Evolutionary conservation across 164 flowering plant species (phyloP), one percentile per base, ranked within the genome.

Genomic region (grape (Vitis vinifera)): DNA sequence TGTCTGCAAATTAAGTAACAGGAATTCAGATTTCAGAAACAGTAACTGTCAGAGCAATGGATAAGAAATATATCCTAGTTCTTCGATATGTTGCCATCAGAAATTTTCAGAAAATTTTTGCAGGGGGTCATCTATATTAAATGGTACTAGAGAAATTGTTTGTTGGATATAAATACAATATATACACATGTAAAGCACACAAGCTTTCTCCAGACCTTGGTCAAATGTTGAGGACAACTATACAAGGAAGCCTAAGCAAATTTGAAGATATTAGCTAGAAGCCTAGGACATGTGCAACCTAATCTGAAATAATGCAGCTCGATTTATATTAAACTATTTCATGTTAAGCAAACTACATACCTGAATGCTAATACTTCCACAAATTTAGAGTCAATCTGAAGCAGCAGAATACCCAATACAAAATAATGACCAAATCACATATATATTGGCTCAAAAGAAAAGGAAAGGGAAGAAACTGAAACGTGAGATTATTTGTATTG

Each of bases 361-460:
- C 90, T 81, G 84, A 87, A 83, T 66, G 87, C 82, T 11, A 87
- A 74, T 12, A 87, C 74, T 72, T 85, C 85, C 55, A 81, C 65
- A 75, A 87, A 85, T 67, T 85, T 79, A 23, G 90, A 47, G 12
- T 87, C 86, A 68, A 85, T 59, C 90, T 87, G 85, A 63, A 67
- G 23, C 49, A 69, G 27, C 10, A 27, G 16, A 16, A 44, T 16
- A 17, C 50, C 10, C 19, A 62, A 62, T 12, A 19, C 51, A 23
- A 16, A 49, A 13, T 31, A 69, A n/a, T 44, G 27, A 59, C 17
- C 60, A 60, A 31, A 17, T 31, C 37, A 30, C 19, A 44, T 61
- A 1, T 13, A 14, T 8, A 15, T 51, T 12, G 62, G 23, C 14
- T 44, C 3, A n/a, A 10, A 63, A 47, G 47, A 56, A 51, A 16